Conservation (phyloP, 2,329 filamentous ascomycete species). For the Rosellinia necatrix region DNA sequence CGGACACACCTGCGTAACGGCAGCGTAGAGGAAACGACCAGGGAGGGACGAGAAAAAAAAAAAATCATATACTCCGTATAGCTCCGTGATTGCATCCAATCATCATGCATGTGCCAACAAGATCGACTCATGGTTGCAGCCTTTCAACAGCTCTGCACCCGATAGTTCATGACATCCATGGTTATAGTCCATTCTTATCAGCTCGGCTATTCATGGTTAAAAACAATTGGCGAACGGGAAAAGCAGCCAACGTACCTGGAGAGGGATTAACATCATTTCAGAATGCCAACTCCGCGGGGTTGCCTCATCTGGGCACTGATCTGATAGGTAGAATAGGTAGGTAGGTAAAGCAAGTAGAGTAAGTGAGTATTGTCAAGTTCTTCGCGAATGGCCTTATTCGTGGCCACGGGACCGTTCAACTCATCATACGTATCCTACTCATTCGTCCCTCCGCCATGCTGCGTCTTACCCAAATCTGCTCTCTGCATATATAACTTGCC, state of each 20-base stretch:
- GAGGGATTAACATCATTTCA: too few species aligned
- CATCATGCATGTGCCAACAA: not conserved
- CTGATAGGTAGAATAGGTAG: too few species aligned
- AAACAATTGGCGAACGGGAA: not conserved
- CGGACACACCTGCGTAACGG: conserved; percentile 5
- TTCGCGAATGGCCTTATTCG: too few species aligned
- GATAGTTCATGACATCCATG: not conserved
- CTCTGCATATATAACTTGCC: too few species aligned
- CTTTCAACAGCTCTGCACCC: conserved; percentile 11
- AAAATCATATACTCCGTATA: not conserved
- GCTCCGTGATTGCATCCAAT: not conserved
- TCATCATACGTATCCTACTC: too few species aligned
- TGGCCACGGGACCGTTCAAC: too few species aligned
- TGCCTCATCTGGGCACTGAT: too few species aligned
- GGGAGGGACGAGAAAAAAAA: not conserved
- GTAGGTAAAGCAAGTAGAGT: too few species aligned
- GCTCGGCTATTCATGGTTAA: conserved; percentile 11
- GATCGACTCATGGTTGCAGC: conserved; percentile 6
- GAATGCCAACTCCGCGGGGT: too few species aligned
- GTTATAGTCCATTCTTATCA: conserved; percentile 14
- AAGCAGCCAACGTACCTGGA: not conserved
- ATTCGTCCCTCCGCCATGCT: too few species aligned
- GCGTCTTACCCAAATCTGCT: too few species aligned
- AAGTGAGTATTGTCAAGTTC: too few species aligned
- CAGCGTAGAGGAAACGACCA: not conserved